Evolutionary conservation across 306 rosid genomes (phyloP).

Genomic region (Malus domestica): DNA sequence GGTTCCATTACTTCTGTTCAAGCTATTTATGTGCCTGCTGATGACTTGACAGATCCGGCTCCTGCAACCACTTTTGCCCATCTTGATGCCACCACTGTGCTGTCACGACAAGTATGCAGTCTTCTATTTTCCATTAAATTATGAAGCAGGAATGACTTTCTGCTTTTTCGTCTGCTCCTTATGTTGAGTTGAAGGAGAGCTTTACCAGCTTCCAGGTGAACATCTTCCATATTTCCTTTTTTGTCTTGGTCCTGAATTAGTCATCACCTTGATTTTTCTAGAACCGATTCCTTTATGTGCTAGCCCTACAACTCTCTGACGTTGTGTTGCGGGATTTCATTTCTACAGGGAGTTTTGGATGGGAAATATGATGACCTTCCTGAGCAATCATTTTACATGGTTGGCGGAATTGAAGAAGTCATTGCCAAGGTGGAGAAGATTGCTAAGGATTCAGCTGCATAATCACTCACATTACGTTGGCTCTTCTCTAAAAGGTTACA

Average conservation of each 20-base stretch:
- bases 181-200: conserved; percentile 84
- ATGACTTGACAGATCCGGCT: conserved; percentile 99
- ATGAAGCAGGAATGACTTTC: background rate
- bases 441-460: conserved; percentile 72
- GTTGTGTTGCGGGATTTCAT: background rate
- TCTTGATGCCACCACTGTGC: conserved; percentile 98
- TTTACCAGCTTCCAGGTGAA: conserved; percentile 79
- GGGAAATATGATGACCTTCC: conserved; percentile 89
- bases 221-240: no score
- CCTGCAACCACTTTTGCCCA: conserved; percentile 99
- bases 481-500: no score
- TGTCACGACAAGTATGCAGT: conserved; percentile 68
- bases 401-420: conserved; percentile 96
- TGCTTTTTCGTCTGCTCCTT: background rate
- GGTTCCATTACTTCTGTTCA: conserved; percentile 98
- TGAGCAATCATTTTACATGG: conserved; percentile 95
- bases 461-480: background rate
- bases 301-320: background rate
- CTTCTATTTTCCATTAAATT: background rate
- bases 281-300: background rate
- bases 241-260: background rate
- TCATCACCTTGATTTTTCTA: background rate
- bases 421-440: conserved; percentile 96
- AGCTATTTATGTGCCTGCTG: conserved; percentile 98
- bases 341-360: conserved; percentile 79